Percentiles rank a stretch among this genome's conserved stretches.
phyloP scores from a whole-genome alignment of 176 grass and related monocot genomes.

The Oryza officinalis region DNA sequence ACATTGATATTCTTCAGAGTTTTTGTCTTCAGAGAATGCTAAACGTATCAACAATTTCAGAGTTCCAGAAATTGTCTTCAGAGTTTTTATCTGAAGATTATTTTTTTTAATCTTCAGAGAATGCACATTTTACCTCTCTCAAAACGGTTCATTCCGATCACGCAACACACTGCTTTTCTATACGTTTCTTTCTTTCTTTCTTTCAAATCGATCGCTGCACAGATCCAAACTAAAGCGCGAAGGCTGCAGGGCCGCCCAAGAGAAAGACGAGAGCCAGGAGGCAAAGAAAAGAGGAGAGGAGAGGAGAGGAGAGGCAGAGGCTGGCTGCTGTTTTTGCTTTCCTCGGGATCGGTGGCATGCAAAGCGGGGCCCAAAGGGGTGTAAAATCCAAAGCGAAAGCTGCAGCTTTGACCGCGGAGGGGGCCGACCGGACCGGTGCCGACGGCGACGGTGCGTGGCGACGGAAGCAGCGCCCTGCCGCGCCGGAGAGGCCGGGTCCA shows the following conservation, averaged over 20 bases:
- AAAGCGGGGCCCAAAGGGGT: conserved; percentile 12
- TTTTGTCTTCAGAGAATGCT: neutral
- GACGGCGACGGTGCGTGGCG: conserved; percentile 38
- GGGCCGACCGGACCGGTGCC: neutral
- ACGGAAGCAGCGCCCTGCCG: neutral
- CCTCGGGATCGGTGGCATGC: conserved; percentile 41
- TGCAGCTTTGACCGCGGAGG: conserved; percentile 41
- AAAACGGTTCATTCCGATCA: neutral
- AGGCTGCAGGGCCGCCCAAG: neutral
- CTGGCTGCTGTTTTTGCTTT: too few species aligned
- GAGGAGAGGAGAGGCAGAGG: too few species aligned
- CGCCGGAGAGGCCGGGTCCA: conserved; percentile 15
- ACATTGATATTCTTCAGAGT: neutral
- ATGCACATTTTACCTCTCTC: neutral
- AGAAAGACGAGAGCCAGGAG: conserved; percentile 9
- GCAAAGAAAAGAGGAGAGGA: neutral
- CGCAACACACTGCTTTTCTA: neutral
- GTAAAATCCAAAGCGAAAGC: conserved; percentile 31
- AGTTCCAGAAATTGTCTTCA: too few species aligned
- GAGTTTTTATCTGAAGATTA: too few species aligned
- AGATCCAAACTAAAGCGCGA: conserved; percentile 20
- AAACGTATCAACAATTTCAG: too few species aligned
- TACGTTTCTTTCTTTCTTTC: neutral
- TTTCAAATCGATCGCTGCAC: neutral
- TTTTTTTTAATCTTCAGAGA: neutral